A percentile compares a stretch with the other conserved stretches of the same genome.
Conservation (phyloP, 305 asterid species). For the Solanum hybrid region DNA sequence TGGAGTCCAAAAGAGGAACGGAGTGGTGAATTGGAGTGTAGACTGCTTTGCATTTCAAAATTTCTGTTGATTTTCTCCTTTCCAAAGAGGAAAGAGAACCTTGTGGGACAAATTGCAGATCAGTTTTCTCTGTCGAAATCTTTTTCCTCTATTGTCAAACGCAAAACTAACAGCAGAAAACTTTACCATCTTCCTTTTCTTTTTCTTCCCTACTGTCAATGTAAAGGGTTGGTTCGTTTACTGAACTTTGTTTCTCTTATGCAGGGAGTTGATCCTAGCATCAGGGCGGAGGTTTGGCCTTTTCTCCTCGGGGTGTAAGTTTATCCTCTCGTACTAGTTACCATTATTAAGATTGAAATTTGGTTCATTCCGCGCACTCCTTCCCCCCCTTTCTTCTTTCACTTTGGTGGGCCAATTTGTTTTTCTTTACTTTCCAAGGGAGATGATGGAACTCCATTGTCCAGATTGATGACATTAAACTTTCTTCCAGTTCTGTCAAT, state of each 20-base stretch:
- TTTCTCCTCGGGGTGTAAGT: constrained; percentile 92
- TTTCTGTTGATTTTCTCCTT: neutral
- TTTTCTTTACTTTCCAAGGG: neutral
- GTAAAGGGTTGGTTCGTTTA: neutral
- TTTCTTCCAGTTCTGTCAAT: neutral
- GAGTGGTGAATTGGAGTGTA: neutral
- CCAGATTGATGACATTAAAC: neutral
- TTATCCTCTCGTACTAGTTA: neutral
- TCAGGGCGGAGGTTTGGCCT: constrained; percentile 92
- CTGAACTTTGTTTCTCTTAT: constrained; percentile 7
- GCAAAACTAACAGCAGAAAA: neutral
- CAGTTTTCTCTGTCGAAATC: neutral
- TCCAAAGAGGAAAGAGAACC: neutral
- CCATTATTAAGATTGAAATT: neutral
- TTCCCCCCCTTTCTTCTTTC: neutral
- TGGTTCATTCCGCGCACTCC: neutral
- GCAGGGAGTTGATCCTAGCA: constrained; percentile 93
- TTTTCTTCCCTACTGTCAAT: neutral
- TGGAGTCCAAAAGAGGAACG: neutral
- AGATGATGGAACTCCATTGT: neutral
- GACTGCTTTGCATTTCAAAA: neutral
- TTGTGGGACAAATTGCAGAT: neutral
- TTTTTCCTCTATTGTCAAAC: neutral
- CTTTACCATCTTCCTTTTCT: neutral
- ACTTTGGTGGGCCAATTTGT: neutral